Evolutionary conservation across 139 green algal species (phyloP).

Genomic region (Asterochloris erici): DNA sequence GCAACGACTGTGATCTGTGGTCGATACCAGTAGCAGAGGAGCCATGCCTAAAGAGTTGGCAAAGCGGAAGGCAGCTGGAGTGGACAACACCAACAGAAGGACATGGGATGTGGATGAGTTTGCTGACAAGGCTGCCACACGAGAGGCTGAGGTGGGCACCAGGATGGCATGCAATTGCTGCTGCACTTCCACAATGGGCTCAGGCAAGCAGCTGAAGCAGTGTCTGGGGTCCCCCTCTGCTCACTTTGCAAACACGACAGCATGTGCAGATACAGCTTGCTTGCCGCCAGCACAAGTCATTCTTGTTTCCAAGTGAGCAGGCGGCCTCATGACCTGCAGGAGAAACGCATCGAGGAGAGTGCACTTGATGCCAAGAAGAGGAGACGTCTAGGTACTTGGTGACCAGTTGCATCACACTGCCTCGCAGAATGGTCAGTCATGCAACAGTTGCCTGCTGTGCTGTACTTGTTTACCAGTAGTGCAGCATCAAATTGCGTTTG

Average conservation of each 20-base stretch:
- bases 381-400: constrained; percentile 46
- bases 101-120: constrained; percentile 85
- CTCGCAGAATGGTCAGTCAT: neutral
- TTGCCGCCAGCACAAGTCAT: neutral
- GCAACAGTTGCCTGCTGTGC: too few relatives aligned
- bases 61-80: constrained; percentile 22
- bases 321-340: neutral
- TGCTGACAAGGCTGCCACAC: constrained; percentile 58
- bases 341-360: constrained; percentile 50
- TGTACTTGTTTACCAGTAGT: too few relatives aligned
- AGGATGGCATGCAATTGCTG: neutral
- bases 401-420: neutral
- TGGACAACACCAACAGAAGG: constrained; percentile 59
- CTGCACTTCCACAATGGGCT: too few relatives aligned
- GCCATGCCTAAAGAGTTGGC: neutral
- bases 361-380: constrained; percentile 63
- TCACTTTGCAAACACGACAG: too few relatives aligned
- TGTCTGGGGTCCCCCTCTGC: too few relatives aligned
- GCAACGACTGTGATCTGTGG: too few relatives aligned
- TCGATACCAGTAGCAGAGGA: too few relatives aligned
- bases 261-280: neutral
- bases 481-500: too few relatives aligned
- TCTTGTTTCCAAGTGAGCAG: neutral
- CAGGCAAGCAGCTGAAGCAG: too few relatives aligned
- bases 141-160: constrained; percentile 42